These are phyloP conservation scores for Pharnaceum exiguum DNA, from an alignment of 148 eudicot genomes.

Conservation along the genomic window DNA sequence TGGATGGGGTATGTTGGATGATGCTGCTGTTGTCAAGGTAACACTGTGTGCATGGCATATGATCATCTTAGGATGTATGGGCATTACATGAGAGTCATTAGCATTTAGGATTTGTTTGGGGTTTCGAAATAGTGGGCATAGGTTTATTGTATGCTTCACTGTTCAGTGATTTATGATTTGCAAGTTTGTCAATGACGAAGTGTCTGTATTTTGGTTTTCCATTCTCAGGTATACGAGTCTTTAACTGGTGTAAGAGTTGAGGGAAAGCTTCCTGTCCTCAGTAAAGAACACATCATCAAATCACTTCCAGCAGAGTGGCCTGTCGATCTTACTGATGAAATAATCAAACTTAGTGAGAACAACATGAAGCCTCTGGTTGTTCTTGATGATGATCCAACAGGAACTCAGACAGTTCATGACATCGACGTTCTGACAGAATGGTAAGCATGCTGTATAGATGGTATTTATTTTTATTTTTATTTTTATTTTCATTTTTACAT, in stretches of 20 bases:
- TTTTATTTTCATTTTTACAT: not conserved
- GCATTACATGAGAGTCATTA: too few species aligned
- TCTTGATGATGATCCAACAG: conserved; percentile 99
- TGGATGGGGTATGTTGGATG: conserved; percentile 97
- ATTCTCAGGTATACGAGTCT: conserved; percentile 78
- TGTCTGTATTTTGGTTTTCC: not conserved
- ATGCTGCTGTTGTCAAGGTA: conserved; percentile 97
- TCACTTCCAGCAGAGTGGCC: conserved; percentile 92
- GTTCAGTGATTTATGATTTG: not conserved
- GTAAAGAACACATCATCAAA: conserved; percentile 55
- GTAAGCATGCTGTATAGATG: conserved; percentile 37
- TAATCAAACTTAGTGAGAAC: conserved; percentile 42
- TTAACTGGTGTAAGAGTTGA: conserved; percentile 92
- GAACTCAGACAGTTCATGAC: conserved; percentile 98
- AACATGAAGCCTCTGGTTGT: conserved; percentile 76
- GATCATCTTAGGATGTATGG: not conserved
- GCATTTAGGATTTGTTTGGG: too few species aligned
- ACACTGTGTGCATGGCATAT: not conserved
- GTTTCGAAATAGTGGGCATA: not conserved
- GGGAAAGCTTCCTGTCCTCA: conserved; percentile 62
- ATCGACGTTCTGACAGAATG: conserved; percentile 94
- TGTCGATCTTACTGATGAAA: conserved; percentile 60
- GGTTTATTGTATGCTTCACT: not conserved
- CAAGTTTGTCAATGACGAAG: not conserved
- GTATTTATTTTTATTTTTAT: too few species aligned